Conservation (phyloP, 352 stramenopile genomes). For the Albugo candida region DNA sequence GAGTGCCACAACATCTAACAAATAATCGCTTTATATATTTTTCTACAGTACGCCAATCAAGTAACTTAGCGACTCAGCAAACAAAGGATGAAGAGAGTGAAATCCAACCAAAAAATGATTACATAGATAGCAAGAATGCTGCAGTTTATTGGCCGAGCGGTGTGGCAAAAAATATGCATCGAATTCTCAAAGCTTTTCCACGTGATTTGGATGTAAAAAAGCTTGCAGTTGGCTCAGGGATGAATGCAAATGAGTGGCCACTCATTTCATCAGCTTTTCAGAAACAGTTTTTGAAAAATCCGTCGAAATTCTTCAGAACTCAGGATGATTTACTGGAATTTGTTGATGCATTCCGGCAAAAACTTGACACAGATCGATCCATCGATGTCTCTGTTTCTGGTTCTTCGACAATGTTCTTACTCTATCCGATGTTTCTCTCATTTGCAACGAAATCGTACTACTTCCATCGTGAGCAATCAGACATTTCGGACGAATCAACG, state of each 20-base stretch:
- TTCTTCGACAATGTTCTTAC: conserved; percentile 20
- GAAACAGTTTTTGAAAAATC: conserved; percentile 32
- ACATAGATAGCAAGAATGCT: background rate
- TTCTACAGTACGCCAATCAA: too few relatives aligned
- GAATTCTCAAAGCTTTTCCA: conserved; percentile 31
- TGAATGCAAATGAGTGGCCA: conserved; percentile 43
- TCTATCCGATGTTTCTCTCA: conserved; percentile 57
- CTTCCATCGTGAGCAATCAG: conserved; percentile 12
- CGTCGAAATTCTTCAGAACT: conserved; percentile 33
- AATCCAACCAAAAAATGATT: too few relatives aligned
- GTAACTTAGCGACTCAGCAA: too few relatives aligned
- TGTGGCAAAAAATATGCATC: conserved; percentile 19
- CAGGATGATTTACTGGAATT: conserved; percentile 36
- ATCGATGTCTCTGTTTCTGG: background rate
- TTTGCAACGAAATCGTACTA: conserved; percentile 26
- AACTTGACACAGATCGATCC: conserved; percentile 1
- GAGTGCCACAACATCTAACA: too few relatives aligned
- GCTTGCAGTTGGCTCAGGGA: conserved; percentile 35
- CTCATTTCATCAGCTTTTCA: conserved; percentile 35
- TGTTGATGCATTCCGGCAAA: conserved; percentile 2
- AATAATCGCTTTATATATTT: too few relatives aligned
- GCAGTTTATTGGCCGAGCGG: conserved; percentile 16
- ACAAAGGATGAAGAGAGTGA: too few relatives aligned
- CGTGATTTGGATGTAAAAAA: conserved; percentile 50
- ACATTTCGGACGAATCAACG: conserved; percentile 7